A percentile compares a stretch with the other conserved stretches of the same genome.
Evolutionary conservation across 345 rosid genomes (phyloP).

Genomic region (Salix udensis): DNA sequence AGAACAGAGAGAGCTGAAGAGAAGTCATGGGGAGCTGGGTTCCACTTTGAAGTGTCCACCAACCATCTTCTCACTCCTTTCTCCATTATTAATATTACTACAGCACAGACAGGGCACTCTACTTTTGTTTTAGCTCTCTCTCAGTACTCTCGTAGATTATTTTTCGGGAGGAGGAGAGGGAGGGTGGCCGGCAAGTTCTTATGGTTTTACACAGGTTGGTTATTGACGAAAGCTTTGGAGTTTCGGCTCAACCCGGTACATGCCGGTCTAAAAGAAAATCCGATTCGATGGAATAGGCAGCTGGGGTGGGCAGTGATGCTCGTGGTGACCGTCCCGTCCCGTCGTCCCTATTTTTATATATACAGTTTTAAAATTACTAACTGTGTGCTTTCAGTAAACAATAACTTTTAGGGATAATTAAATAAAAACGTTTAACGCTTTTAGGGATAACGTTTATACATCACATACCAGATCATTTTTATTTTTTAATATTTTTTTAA

Average conservation of each 20-base stretch:
- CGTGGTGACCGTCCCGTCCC: too few species aligned
- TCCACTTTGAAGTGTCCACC: conserved; percentile 57
- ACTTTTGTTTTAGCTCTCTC: not conserved
- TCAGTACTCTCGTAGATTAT: not conserved
- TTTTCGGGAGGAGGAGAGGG: not conserved
- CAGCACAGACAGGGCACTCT: not conserved
- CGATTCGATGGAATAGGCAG: too few species aligned
- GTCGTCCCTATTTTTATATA: too few species aligned
- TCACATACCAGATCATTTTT: too few species aligned
- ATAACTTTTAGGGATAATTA: too few species aligned
- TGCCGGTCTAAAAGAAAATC: not conserved
- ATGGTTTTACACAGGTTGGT: not conserved
- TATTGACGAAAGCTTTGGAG: not conserved
- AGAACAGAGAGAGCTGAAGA: conserved; percentile 43
- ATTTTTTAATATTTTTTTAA: too few species aligned
- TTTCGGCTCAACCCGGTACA: not conserved
- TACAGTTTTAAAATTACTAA: too few species aligned
- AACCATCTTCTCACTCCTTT: conserved; percentile 52
- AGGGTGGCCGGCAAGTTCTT: not conserved
- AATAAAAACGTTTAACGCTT: too few species aligned
- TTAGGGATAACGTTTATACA: too few species aligned
- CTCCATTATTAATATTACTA: conserved; percentile 36
- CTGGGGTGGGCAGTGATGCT: too few species aligned
- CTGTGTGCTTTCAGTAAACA: too few species aligned
- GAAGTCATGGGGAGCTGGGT: conserved; percentile 49